Percentiles rank a stretch among this genome's conserved stretches.
Evolutionary conservation across 345 rosid species (phyloP).

Genomic region (Firmiana major): DNA sequence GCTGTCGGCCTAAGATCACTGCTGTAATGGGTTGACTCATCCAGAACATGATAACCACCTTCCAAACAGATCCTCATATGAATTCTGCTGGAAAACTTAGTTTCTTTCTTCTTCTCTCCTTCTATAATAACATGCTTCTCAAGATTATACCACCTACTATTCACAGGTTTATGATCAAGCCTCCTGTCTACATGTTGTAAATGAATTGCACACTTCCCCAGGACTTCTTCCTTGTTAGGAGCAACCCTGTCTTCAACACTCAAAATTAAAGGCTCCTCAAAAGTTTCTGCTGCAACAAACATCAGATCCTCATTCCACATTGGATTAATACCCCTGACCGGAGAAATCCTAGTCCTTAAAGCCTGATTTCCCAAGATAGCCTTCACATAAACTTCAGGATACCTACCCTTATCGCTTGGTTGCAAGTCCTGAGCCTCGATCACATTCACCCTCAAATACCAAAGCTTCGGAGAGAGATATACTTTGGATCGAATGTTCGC

Average conservation of each 20-base stretch:
- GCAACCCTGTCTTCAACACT: slow-evolving; percentile 83
- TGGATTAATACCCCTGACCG: slow-evolving; percentile 60
- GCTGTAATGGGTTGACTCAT: slow-evolving; percentile 87
- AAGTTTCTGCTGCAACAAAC: slow-evolving; percentile 93
- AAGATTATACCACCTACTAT: slow-evolving; percentile 70
- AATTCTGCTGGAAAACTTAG: slow-evolving; percentile 76
- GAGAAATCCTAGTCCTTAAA: slow-evolving; percentile 57
- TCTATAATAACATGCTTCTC: slow-evolving; percentile 60
- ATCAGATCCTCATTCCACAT: slow-evolving; percentile 96
- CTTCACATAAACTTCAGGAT: slow-evolving; percentile 76
- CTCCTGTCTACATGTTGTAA: slow-evolving; percentile 60
- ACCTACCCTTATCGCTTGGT: slow-evolving; percentile 58
- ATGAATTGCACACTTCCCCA: slow-evolving; percentile 58
- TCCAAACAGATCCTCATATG: slow-evolving; percentile 87
- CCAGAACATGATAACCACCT: slow-evolving; percentile 93
- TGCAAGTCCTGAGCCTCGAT: slow-evolving; percentile 90
- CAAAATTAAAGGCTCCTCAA: slow-evolving; percentile 73
- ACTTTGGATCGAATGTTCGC: slow-evolving; percentile 87
- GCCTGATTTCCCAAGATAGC: slow-evolving; percentile 62
- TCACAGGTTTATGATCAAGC: slow-evolving; percentile 67
- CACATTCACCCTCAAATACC: slow-evolving; percentile 91
- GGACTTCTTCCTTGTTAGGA: slow-evolving; percentile 72
- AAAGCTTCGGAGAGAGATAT: slow-evolving; percentile 86
- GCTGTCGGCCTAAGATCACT: slow-evolving; percentile 95
- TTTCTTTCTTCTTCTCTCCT: slow-evolving; percentile 78